phyloP scores from a whole-genome alignment of 2,329 filamentous ascomycete genomes.

The Aureobasidium uvarum region DNA sequence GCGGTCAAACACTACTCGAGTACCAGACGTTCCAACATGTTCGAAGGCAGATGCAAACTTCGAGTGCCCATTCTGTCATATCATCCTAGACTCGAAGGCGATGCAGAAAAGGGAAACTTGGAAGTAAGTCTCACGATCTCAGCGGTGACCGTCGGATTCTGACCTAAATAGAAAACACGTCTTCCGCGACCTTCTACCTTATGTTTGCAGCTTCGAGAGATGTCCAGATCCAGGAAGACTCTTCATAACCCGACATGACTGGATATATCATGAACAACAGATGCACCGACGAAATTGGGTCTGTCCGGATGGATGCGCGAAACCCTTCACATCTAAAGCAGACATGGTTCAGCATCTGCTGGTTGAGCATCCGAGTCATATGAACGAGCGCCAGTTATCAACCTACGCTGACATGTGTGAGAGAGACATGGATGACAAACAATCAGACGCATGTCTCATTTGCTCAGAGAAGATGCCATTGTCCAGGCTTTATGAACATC shows the following conservation, averaged over 20 bases:
- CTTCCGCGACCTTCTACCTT: slow-evolving; percentile 1
- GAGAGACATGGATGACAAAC: background rate
- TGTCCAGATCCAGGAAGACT: background rate
- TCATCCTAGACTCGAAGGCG: background rate
- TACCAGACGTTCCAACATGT: background rate
- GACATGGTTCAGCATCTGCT: background rate
- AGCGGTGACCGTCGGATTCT: background rate
- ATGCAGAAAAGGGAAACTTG: slow-evolving; percentile 4
- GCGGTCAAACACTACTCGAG: background rate
- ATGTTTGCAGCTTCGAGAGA: background rate
- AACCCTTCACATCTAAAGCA: background rate
- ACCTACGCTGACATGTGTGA: background rate
- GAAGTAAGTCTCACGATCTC: background rate
- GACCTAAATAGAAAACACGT: background rate
- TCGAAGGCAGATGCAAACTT: background rate
- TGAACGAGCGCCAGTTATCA: background rate
- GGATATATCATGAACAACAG: slow-evolving; percentile 9
- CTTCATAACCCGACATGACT: background rate
- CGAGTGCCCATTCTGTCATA: background rate
- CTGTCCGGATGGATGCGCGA: background rate
- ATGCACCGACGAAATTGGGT: slow-evolving; percentile 8
- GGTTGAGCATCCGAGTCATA: background rate
- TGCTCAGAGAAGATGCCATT: background rate
- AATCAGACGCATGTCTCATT: background rate
- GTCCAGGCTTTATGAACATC: background rate